Percentiles rank a stretch among this genome's conserved stretches.
Conservation (phyloP, 169 alveolate species). For the Plasmodium coatneyi region DNA sequence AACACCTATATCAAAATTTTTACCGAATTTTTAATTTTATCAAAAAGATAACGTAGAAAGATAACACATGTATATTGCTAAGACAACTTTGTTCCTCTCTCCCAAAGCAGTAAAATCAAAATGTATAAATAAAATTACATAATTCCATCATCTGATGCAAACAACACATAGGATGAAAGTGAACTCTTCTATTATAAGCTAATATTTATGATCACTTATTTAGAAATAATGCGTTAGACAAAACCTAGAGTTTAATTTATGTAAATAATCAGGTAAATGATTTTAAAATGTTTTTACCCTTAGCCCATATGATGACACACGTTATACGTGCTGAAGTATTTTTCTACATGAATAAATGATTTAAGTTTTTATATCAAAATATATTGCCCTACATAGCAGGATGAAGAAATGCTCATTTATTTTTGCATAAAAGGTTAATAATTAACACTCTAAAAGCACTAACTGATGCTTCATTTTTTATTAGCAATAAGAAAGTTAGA, state of each 20-base stretch:
- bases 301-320: background rate
- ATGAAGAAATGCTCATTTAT: background rate
- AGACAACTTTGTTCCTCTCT: background rate
- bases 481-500: background rate
- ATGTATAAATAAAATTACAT: background rate
- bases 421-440: background rate
- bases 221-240: background rate
- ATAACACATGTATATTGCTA: background rate
- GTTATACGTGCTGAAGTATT: background rate
- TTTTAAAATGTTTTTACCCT: background rate
- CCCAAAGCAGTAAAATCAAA: background rate
- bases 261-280: background rate
- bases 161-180: background rate
- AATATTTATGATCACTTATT: background rate
- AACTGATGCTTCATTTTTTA: background rate
- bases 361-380: background rate
- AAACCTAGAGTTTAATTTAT: background rate
- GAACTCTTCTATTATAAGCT: background rate
- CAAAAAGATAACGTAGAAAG: background rate
- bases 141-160: background rate
- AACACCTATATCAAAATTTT: background rate
- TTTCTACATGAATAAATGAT: background rate
- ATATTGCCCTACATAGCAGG: background rate
- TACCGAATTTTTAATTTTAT: background rate
- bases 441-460: background rate